A percentile compares a stretch with the other conserved stretches of the same genome.
Evolutionary conservation across 148 eudicot species (phyloP).

Genomic region (Dysphania ambrosioides): DNA sequence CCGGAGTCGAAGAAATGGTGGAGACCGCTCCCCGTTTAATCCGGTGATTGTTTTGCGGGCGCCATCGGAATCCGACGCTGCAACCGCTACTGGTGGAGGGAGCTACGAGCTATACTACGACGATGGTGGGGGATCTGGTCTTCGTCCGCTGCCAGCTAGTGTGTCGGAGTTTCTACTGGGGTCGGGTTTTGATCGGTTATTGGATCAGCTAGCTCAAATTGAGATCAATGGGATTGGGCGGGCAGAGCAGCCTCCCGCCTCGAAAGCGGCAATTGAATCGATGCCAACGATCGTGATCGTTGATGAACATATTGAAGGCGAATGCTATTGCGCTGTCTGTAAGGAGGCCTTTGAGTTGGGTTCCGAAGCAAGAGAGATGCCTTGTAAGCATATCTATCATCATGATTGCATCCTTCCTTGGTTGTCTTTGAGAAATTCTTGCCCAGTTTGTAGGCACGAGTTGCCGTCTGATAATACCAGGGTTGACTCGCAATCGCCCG

Average conservation of each 20-base stretch:
- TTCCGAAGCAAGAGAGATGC: slow-evolving; percentile 64
- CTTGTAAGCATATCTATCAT: slow-evolving; percentile 80
- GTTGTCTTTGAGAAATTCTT: slow-evolving; percentile 64
- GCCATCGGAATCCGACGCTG: slow-evolving; percentile 31
- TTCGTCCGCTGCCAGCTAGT: slow-evolving; percentile 68
- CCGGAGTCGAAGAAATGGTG: slow-evolving; percentile 48
- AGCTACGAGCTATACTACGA: slow-evolving; percentile 84
- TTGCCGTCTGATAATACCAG: slow-evolving; percentile 38
- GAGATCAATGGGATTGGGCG: slow-evolving; percentile 61
- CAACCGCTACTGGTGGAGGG: slow-evolving; percentile 27
- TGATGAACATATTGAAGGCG: slow-evolving; percentile 39
- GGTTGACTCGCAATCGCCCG: slow-evolving; percentile 10
- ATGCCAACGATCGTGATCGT: slow-evolving; percentile 59
- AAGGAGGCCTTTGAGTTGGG: slow-evolving; percentile 77
- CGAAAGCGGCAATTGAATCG: slow-evolving; percentile 71
- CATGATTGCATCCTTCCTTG: slow-evolving; percentile 76
- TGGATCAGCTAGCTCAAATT: slow-evolving; percentile 64
- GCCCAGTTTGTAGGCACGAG: slow-evolving; percentile 79
- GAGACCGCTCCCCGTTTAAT: slow-evolving; percentile 83
- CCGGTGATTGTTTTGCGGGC: slow-evolving; percentile 92
- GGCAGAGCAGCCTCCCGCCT: slow-evolving; percentile 74
- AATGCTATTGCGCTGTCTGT: slow-evolving; percentile 71
- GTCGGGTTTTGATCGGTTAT: slow-evolving; percentile 68
- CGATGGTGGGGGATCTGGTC: slow-evolving; percentile 74
- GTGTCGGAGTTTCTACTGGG: slow-evolving; percentile 74